Evolutionary conservation across 495 filamentous ascomycete species (phyloP).

Genomic region (Geopyxis carbonaria): DNA sequence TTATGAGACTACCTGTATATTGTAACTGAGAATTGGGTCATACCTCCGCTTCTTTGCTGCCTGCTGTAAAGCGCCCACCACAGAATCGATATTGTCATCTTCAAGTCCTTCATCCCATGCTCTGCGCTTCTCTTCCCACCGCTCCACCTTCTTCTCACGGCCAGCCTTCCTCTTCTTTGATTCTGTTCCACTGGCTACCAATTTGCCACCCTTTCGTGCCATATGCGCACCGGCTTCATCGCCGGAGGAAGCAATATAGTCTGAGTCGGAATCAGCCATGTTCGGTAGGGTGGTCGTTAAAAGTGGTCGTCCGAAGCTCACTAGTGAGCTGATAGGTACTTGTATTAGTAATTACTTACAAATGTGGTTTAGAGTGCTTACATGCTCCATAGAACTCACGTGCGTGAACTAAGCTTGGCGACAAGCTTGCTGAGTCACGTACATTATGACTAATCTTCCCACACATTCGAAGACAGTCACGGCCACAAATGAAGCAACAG

Average conservation of each 20-base stretch:
- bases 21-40: neutral
- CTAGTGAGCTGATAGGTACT: no score
- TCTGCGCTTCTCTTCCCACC: constrained; percentile 40
- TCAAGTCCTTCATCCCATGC: constrained; percentile 53
- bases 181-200: neutral
- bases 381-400: no score
- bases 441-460: no score
- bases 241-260: constrained; percentile 65
- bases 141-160: constrained; percentile 30
- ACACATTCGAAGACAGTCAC: no score
- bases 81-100: constrained; percentile 55
- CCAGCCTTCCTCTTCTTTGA: constrained; percentile 10
- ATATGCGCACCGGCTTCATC: constrained; percentile 46
- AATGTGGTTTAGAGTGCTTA: no score
- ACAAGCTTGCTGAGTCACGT: no score
- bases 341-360: no score
- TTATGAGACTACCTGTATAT: no score
- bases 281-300: no score
- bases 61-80: constrained; percentile 51
- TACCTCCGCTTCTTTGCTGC: constrained; percentile 61
- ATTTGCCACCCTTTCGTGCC: constrained; percentile 5
- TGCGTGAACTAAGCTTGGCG: no score
- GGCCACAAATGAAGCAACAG: no score
- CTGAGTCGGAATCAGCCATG: constrained; percentile 71
- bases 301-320: no score